Percentiles rank a stretch among this genome's conserved stretches.
Conservation (phyloP, 1,284 basidiomycete genomes). For the Cystobasidium pallidum region DNA sequence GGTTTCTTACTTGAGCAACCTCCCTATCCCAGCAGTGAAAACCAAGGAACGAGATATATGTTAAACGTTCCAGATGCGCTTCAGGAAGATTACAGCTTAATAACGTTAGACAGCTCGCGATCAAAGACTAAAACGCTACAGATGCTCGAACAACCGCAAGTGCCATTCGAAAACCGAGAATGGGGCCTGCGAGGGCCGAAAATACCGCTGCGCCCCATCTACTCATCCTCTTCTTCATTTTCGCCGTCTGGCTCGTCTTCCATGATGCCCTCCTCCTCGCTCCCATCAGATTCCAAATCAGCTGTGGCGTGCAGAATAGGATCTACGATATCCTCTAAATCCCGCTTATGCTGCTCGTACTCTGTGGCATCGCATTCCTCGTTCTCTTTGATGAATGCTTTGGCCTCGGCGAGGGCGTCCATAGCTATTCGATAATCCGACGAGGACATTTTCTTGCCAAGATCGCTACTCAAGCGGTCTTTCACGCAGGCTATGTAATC, state of each 20-base stretch:
- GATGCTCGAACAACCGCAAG: too few relatives aligned
- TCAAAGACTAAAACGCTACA: too few relatives aligned
- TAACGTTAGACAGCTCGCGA: too few relatives aligned
- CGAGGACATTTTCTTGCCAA: background rate
- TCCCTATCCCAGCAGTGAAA: too few relatives aligned
- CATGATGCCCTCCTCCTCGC: background rate
- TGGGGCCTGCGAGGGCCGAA: too few relatives aligned
- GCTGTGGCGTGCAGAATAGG: background rate
- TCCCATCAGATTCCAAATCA: background rate
- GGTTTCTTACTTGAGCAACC: too few relatives aligned
- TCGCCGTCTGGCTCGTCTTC: too few relatives aligned
- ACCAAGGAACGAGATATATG: too few relatives aligned
- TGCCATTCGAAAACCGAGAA: too few relatives aligned
- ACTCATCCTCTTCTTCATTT: background rate
- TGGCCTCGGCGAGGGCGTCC: background rate
- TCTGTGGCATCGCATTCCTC: background rate
- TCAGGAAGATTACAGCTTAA: too few relatives aligned
- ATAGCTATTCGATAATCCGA: background rate
- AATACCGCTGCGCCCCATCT: background rate
- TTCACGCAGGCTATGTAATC: background rate
- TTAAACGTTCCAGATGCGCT: too few relatives aligned
- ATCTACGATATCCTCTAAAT: background rate
- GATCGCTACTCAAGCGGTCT: background rate
- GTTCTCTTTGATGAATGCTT: background rate
- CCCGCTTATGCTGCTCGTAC: slow-evolving; percentile 1